Conservation (phyloP, 768 basidiomycete species). For the Mycena olivaceomarginata region DNA sequence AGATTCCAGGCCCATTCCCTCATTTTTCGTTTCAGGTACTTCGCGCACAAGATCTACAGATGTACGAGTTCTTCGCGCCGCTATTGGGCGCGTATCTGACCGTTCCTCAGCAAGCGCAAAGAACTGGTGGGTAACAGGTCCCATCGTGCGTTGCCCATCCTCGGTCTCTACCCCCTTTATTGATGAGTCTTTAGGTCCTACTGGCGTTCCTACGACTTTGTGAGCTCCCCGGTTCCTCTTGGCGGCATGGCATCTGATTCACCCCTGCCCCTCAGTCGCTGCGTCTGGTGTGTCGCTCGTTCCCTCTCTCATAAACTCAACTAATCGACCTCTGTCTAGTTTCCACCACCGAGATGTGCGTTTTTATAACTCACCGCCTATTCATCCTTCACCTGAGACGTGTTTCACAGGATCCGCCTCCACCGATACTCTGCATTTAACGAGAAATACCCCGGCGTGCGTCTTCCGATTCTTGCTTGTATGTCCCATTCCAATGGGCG, state of each 20-base stretch:
- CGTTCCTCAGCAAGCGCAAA: constrained; percentile 32
- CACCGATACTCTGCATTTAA: constrained; percentile 27
- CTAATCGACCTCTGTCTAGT: not conserved
- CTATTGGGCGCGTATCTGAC: not conserved
- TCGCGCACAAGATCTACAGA: constrained; percentile 42
- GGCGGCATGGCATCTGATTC: not conserved
- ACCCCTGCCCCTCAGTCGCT: constrained; percentile 1
- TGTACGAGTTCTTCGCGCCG: constrained; percentile 20
- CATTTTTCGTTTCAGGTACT: constrained; percentile 31
- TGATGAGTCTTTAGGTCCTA: constrained; percentile 1
- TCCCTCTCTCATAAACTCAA: not conserved
- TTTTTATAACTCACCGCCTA: not conserved
- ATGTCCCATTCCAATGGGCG: too few species aligned
- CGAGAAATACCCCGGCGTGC: constrained; percentile 33
- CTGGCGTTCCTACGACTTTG: constrained; percentile 39
- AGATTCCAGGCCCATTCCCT: not conserved
- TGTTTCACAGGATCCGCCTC: constrained; percentile 14
- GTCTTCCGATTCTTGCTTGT: not conserved
- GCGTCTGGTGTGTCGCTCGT: constrained; percentile 24
- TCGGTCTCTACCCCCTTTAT: not conserved
- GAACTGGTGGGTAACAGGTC: constrained; percentile 44
- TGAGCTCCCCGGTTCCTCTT: not conserved
- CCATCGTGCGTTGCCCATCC: constrained; percentile 27
- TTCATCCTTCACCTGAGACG: not conserved
- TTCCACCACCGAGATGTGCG: constrained; percentile 36